Base-by-base conservation (phyloP, 164 flowering plant species). In the Magnolia officinalis region DNA sequence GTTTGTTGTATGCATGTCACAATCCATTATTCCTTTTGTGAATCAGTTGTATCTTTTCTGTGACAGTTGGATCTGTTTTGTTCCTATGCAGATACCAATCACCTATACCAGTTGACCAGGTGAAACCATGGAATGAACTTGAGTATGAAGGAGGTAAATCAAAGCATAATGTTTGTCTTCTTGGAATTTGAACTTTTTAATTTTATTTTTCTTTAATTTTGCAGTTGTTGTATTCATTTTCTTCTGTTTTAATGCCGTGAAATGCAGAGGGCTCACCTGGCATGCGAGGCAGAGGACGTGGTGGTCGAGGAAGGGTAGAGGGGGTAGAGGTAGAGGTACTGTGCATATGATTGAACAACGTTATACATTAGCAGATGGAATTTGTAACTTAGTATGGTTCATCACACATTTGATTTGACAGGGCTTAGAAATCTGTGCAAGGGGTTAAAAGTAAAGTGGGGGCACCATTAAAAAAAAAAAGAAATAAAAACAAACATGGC, bases 21-120 rank as follows among this genome's bases (percentile, higher is more conserved):
- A 37, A 37, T 55, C 61, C 13, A 55, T 55, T 16, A 55, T 55
- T 55, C 61, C 13, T 16, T 55, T 16, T 2, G 61, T 16, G 18
- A 16, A 55, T 16, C 61, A 8, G 45, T 37, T 37, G 6, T 55
- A 55, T 55, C 61, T 55, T 10, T 16, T 55, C 18, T 26, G n/a
- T 29, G 49, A 67, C 50, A 31, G 71, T 67, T 8, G 6, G 50
- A 37, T 37, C 50, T 19, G 18, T 5, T 31, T 29, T 29, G 71
- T 21, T 58, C 50, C 64, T 58, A 37, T 79, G 70, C 81, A 90
- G 93, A 55, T 90, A 88, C 73, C 93, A 90, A 64, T 80, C 85
- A 11, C 93, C 93, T 24, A 79, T 90, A 74, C 89, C 93, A 45
- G 84, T 71, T 73, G 91, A 90, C 70, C 91, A 87, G 80, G 90